Base-by-base conservation (phyloP, 2,329 filamentous ascomycete genomes). In the Colletotrichum lindemuthianum region DNA sequence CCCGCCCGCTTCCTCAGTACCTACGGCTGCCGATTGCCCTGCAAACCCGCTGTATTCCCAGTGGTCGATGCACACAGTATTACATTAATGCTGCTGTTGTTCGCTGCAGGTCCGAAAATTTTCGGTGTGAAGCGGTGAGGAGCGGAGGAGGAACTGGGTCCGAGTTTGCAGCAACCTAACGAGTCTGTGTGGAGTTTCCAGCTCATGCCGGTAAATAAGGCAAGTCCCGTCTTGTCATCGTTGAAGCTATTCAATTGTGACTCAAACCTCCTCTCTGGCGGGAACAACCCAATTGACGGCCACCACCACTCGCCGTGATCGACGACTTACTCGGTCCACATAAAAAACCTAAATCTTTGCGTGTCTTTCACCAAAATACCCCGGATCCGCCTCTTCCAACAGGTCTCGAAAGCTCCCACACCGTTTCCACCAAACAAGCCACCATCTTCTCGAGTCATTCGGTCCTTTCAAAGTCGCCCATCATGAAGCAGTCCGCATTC, bases 401-500 rank as follows among this genome's bases (percentile, higher is more conserved):
- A 48, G 32, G 32, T 15, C 16, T 64, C 59, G 58, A 41, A 37
- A 54, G 16, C 45, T 61, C 49, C 24, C 24, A 24, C 24, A 3
- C 24, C 24, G 24, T 24, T 24, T 24, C 24, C 24, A 24, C 24
- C 24, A 24, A 24, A 24, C 24, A 24, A 24, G 24, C 24, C 24
- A 24, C 24, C 24, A 24, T 24, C 24, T 24, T 24, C 24, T 53
- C 65, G 40, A 47, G 15, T 44, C 43, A 39, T 52, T 53, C 54
- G 34, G 24, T 24, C 24, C 24, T 24, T 5, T 24, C 24, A 24
- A 24, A 49, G 39, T 43, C 47, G 47, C 36, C 51, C 56, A 74
- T 32, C 44, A 79, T 79, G 78, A 78, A 72, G 72, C 70, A 70
- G 24, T 68, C 74, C 65, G 69, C 72, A 59, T 66, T 75, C 57